Conservation (phyloP, 768 basidiomycete species). For the Trametes punicea region DNA sequence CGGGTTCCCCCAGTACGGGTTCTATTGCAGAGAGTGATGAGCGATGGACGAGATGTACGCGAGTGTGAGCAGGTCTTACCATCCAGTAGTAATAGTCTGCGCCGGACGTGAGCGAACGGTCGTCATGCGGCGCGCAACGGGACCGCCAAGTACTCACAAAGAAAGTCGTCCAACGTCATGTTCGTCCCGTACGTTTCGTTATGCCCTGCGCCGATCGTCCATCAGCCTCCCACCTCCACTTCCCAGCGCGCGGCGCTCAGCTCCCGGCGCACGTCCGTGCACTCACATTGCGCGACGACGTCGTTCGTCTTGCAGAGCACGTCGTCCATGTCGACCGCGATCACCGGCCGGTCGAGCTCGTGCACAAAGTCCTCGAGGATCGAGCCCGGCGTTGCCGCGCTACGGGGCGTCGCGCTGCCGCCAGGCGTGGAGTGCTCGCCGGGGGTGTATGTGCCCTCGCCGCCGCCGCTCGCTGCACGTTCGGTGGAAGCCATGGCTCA, state of each 20-base stretch:
- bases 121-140: neutral
- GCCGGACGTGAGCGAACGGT: neutral
- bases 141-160: conserved; percentile 42
- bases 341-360: conserved; percentile 36
- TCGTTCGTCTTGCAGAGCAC: conserved; percentile 64
- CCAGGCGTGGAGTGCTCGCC: conserved; percentile 4
- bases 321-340: conserved; percentile 68
- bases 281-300: conserved; percentile 54
- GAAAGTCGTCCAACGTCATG: conserved; percentile 55
- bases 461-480: conserved; percentile 1
- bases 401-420: conserved; percentile 9
- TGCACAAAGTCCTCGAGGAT: conserved; percentile 18
- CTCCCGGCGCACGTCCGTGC: neutral
- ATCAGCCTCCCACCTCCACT: neutral
- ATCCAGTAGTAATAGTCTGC: conserved; percentile 78
- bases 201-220: conserved; percentile 48
- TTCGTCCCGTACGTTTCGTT: conserved; percentile 55
- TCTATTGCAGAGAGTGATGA: conserved; percentile 30
- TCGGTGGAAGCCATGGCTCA: neutral
- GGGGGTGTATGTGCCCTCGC: neutral
- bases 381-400: conserved; percentile 21
- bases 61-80: conserved; percentile 33
- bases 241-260: conserved; percentile 3
- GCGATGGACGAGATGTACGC: neutral
- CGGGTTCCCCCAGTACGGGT: conserved; percentile 59